phyloP scores from a whole-genome alignment of 2,329 filamentous ascomycete genomes.

The Penicillium decumbens region DNA sequence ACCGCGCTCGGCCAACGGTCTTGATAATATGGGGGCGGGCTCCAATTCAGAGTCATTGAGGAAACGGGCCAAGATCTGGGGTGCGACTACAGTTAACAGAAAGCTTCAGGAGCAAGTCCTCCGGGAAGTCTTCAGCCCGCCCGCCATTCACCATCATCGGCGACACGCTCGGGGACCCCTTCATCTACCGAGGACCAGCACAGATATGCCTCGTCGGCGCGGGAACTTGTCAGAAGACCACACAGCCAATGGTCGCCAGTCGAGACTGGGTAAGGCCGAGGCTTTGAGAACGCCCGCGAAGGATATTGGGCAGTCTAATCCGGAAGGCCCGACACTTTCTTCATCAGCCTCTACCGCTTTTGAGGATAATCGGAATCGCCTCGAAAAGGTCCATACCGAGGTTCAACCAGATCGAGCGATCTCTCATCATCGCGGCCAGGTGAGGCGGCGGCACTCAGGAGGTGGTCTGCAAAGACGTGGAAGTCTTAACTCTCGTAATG shows the following conservation, averaged over 20 bases:
- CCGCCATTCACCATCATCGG: constrained; percentile 74
- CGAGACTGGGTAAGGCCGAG: constrained; percentile 16
- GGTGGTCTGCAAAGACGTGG: constrained; percentile 73
- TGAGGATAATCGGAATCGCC: constrained; percentile 30
- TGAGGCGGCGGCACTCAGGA: constrained; percentile 73
- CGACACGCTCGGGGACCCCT: constrained; percentile 62
- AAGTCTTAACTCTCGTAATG: constrained; percentile 63
- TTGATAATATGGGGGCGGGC: constrained; percentile 15
- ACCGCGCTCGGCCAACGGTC: constrained; percentile 21
- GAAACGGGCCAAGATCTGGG: constrained; percentile 63
- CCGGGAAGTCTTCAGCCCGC: constrained; percentile 83
- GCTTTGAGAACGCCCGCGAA: constrained; percentile 24
- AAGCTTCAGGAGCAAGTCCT: constrained; percentile 85
- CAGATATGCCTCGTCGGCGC: constrained; percentile 30
- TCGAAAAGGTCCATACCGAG: constrained; percentile 34
- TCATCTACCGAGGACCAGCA: constrained; percentile 52
- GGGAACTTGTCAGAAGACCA: constrained; percentile 35
- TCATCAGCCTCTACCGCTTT: constrained; percentile 39
- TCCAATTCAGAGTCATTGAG: constrained; percentile 34
- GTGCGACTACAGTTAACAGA: constrained; percentile 85
- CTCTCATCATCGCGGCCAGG: constrained; percentile 28
- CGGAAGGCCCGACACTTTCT: constrained; percentile 31
- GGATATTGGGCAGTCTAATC: constrained; percentile 25
- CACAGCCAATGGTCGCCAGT: constrained; percentile 22
- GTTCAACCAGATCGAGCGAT: constrained; percentile 45